Conservation (phyloP, 352 stramenopile species). For the Blastocystis sp. region DNA sequence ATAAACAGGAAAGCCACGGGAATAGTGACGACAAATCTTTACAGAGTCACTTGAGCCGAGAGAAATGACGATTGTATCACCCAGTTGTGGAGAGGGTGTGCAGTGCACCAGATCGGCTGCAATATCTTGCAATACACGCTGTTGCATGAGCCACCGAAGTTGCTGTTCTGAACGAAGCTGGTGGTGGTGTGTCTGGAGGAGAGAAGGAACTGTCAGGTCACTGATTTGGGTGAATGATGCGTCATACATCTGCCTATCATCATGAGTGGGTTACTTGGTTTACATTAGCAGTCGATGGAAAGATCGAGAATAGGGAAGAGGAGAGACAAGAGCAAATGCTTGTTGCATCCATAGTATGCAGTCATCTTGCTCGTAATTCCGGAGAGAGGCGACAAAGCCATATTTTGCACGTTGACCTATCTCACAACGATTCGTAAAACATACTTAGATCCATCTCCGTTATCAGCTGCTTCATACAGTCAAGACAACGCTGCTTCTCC, state of each 20-base stretch:
- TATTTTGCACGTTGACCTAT: not conserved
- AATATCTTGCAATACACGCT: not conserved
- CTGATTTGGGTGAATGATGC: not conserved
- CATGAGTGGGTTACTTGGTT: not conserved
- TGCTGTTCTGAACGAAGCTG: not conserved
- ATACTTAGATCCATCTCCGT: not conserved
- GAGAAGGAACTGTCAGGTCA: not conserved
- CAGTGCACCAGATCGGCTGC: not conserved
- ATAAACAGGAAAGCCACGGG: slow-evolving; percentile 29
- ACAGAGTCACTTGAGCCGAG: not conserved
- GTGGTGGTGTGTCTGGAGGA: not conserved
- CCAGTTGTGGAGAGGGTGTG: slow-evolving; percentile 5
- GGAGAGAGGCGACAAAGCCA: not conserved
- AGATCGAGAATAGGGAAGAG: slow-evolving; percentile 5
- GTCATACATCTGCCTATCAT: not conserved
- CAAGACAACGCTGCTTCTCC: not conserved
- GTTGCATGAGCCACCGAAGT: not conserved
- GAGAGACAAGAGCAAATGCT: not conserved
- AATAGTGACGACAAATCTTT: slow-evolving; percentile 9
- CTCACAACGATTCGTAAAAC: not conserved
- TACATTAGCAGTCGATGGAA: not conserved
- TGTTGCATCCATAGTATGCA: not conserved
- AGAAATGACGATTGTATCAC: not conserved
- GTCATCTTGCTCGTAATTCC: not conserved
- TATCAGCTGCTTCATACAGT: not conserved